Evolutionary conservation across 257 asterid species (phyloP).

Genomic region (Petunia axillaris): DNA sequence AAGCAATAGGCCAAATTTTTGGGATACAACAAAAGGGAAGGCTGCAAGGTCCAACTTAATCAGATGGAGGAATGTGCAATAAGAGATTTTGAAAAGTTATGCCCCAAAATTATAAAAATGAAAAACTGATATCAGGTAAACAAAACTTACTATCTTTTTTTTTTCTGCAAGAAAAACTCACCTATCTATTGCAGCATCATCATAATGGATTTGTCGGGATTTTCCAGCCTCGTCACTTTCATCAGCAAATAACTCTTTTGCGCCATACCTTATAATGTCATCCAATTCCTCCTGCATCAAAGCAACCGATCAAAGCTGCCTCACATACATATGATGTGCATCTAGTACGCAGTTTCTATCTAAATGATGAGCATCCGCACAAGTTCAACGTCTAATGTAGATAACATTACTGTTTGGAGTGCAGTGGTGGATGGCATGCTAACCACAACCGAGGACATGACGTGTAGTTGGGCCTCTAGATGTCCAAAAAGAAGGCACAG

Average conservation of each 20-base stretch:
- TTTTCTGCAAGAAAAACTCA: constrained; percentile 27
- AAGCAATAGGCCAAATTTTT: neutral
- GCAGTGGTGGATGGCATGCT: no score
- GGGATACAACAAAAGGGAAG: constrained; percentile 21
- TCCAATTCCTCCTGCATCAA: constrained; percentile 87
- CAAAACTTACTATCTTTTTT: constrained; percentile 46
- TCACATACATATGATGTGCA: neutral
- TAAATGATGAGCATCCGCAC: no score
- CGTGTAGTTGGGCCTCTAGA: no score
- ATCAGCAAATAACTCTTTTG: constrained; percentile 95
- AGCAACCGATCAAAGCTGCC: constrained; percentile 5
- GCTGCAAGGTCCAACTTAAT: constrained; percentile 10
- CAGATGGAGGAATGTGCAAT: constrained; percentile 6
- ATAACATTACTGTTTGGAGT: no score
- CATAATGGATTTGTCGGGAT: constrained; percentile 96
- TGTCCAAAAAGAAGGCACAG: no score
- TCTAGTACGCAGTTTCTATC: no score
- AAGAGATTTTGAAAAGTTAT: constrained; percentile 21
- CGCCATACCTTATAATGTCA: constrained; percentile 93
- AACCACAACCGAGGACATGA: no score
- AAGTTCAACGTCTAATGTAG: no score
- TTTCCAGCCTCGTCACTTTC: constrained; percentile 88
- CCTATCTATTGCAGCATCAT: constrained; percentile 96
- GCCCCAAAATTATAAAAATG: constrained; percentile 16
- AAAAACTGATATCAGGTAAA: constrained; percentile 17